Base-by-base conservation (phyloP, 371 early-diverging fungal species). In the Fennellomyces sp. region DNA sequence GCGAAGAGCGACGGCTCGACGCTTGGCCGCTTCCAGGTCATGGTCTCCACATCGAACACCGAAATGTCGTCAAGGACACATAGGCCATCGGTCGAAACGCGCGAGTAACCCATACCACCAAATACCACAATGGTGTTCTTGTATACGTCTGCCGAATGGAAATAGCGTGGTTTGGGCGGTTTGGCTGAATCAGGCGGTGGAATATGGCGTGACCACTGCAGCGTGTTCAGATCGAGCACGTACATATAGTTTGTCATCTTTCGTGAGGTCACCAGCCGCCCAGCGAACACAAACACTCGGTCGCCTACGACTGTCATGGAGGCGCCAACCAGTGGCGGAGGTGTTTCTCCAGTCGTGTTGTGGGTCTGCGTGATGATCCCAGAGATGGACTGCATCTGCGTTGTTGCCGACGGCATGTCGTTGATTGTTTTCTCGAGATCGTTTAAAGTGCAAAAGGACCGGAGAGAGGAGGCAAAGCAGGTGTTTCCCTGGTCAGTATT, bases 291-390 rank as follows among this genome's bases (percentile, higher is more conserved):
- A 61, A 87, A 90, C 1, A 91, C 61, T 27, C 76, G 72, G 38
- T 88, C 83, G 25, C 76, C 83, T 8, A 92, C 72, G 21, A 88
- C 83, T n/a, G 91, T 88, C 36, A 87, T 78, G 0, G 91, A 88
- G 23, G 89, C 83, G 2, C 93, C 93, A 3, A 91, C 90, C 25
- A 91, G 76, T 6, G 92, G 88, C 17, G 91, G 91, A 15, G 93
- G 93, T 48, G 88, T 76, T 39, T 91, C 88, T 27, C 93, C 93
- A 6, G 82, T 84, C 33, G 91, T 91, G 61, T 78, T 73, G 52
- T 78, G 76, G 25, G 83, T 80, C 49, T 82, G 78, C 25, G 87
- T 83, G 48, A 83, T 87, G 65, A 86, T 72, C 71, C 87, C 88
- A 26, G 89, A 80, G 63, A 85, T 73, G 70, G 85, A 84, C 73